Base-by-base conservation (phyloP, 352 stramenopile species). In the Pythium utonaiense region DNA sequence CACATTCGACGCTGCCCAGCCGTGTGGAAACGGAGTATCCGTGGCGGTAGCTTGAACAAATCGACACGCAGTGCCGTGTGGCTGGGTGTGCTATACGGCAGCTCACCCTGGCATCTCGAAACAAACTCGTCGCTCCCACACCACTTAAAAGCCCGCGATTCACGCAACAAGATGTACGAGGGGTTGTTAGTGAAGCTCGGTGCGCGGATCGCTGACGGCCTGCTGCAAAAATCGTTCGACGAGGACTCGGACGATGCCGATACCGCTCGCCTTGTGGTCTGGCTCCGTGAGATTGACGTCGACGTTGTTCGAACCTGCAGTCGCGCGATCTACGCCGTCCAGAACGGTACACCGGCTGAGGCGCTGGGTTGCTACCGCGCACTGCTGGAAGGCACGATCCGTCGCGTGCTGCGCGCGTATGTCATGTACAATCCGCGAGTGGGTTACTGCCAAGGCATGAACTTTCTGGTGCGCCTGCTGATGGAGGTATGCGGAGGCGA, bases 381-480 rank as follows among this genome's bases (percentile, higher is more conserved):
- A 0, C 57, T 70, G 13, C 40, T 89, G 24, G 76, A 89, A 67
- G 76, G 70, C n/a, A 84, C 81, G 48, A 84, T 92, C 40, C 81
- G 86, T 27, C 80, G 86, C 8, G 79, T 96, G 1, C 64, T 96
- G 38, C 77, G 83, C 19, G 84, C 84, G 5, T 93, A 93, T 49
- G 79, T 88, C 16, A 72, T 90, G 64, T 88, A 91, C 68, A 93
- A 94, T 34, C 84, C 84, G 2, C 70, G 76, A 3, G 80, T 93
- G 0, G 84, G 84, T 16, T 96, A 96, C 62, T 94, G 83, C 57
- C 86, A 96, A 70, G 86, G 86, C n/a, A 92, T 96, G 81, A 90
- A 88, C 31, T 93, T 94, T 41, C 67, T 96, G 41, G 80, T 91
- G 6, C 71, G 80, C 0, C 74, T 91, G 36, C 60, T 96, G 13